These are phyloP conservation scores for Penicillium verhagenii DNA, from an alignment of 495 filamentous ascomycete genomes.

Conservation along the genomic window DNA sequence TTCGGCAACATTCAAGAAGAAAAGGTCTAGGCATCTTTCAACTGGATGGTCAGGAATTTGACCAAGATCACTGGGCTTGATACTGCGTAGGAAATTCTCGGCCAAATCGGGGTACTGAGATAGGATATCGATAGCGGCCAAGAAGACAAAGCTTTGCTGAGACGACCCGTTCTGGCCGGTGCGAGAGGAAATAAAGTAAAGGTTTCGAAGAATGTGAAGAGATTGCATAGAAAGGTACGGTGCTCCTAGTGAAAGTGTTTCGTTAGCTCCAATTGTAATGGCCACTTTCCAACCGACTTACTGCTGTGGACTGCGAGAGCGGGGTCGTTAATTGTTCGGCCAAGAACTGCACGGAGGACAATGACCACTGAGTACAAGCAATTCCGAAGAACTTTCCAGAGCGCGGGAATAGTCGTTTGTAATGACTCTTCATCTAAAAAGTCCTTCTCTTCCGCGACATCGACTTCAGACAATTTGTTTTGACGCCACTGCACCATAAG, in stretches of 20 bases:
- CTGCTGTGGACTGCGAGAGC: constrained; percentile 52
- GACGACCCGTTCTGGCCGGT: constrained; percentile 71
- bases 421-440: constrained; percentile 70
- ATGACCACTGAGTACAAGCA: constrained; percentile 78
- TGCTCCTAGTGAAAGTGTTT: constrained; percentile 41
- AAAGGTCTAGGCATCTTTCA: constrained; percentile 78
- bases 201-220: constrained; percentile 74
- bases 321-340: constrained; percentile 60
- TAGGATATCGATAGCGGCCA: constrained; percentile 87
- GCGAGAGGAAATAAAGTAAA: constrained; percentile 85
- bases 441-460: constrained; percentile 67
- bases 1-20: constrained; percentile 87
- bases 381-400: constrained; percentile 83
- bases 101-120: constrained; percentile 68
- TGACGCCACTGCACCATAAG: constrained; percentile 80
- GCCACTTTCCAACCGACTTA: constrained; percentile 30
- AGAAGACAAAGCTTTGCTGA: constrained; percentile 79
- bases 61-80: constrained; percentile 56
- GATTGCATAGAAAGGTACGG: constrained; percentile 73
- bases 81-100: constrained; percentile 66
- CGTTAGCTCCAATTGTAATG: background rate
- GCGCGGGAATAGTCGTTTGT: constrained; percentile 64
- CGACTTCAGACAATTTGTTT: constrained; percentile 81
- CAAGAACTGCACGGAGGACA: constrained; percentile 68
- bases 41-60: constrained; percentile 72